Evolutionary conservation across 805 yeast species (phyloP), one percentile per base, ranked within the genome.

Genomic region (Blastobotrys americana): DNA sequence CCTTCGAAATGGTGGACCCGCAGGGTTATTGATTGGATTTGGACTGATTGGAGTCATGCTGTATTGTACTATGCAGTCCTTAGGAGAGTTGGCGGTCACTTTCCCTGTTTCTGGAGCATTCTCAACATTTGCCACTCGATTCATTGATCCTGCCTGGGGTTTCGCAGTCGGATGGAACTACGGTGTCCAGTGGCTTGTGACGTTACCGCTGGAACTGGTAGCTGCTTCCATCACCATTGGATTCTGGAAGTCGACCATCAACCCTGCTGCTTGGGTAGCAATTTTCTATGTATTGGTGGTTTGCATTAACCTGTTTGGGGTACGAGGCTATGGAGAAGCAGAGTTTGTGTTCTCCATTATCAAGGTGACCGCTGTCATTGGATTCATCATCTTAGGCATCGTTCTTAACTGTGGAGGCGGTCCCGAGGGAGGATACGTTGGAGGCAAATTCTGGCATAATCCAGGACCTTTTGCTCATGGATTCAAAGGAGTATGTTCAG

Each of bases 151-250:
- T 3, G 72, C 80, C 2, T 66, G 77, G 55, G 84, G 84, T 0
- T 80, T 80, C 55, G 76, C 84, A n/a, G 73, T 77, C 51, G 84
- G 80, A 16, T 77, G 82, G 82, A 76, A 77, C 57, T 80, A 79
- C 54, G 72, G 73, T 41, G 59, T 78, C 48, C 80, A 78, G 55
- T 74, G 77, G 77, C 62, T 78, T 33, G 76, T 78, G 28, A 71
- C 78, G 25, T 64, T 77, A 34, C 85, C 86, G 0, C 64, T 80
- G 46, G 86, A 80, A 55, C 65, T 78, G 44, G 78, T 76, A 28
- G 78, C 80, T 4, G 78, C 78, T 1, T 71, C 80, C 6, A 68
- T 74, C 55, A 69, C 79, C 4, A 72, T 77, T 43, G 65, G 70
- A 54, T 76, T 61, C 52, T 76, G 82, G 82, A 65, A 68, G 42